These are phyloP conservation scores for Sutorius australiensis DNA, from an alignment of 768 basidiomycete species.

Conservation along the genomic window DNA sequence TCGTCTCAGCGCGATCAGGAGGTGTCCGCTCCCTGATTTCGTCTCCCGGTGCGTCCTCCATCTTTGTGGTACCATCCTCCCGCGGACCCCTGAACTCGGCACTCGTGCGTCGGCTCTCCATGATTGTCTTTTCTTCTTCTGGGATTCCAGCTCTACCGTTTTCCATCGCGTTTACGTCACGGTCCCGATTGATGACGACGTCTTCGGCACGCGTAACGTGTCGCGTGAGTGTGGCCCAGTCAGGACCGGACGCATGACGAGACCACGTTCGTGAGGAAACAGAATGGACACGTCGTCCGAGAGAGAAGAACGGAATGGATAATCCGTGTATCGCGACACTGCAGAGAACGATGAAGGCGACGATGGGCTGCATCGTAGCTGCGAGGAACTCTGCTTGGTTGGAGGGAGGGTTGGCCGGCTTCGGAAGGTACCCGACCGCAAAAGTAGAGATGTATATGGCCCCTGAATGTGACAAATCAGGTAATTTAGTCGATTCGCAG, in stretches of 20 bases:
- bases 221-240: constrained; percentile 79
- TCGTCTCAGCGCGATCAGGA: constrained; percentile 41
- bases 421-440: constrained; percentile 59
- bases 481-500: constrained; percentile 1
- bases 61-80: constrained; percentile 10
- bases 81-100: constrained; percentile 1
- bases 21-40: constrained; percentile 35
- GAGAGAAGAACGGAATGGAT: constrained; percentile 92
- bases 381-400: constrained; percentile 64
- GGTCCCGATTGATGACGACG: constrained; percentile 83
- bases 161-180: constrained; percentile 45
- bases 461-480: constrained; percentile 37
- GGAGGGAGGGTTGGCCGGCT: constrained; percentile 41
- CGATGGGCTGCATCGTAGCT: constrained; percentile 84
- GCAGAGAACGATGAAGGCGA: constrained; percentile 90
- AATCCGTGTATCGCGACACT: constrained; percentile 87
- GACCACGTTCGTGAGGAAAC: constrained; percentile 83
- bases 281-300: constrained; percentile 86
- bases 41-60: constrained; percentile 6
- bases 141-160: constrained; percentile 35
- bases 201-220: constrained; percentile 68
- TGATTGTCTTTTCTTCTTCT: constrained; percentile 28
- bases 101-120: constrained; percentile 25
- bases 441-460: constrained; percentile 92
- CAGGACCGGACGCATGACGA: constrained; percentile 65